Evolutionary conservation across 805 yeast species (phyloP).

Genomic region (Ogataea haglerorum): DNA sequence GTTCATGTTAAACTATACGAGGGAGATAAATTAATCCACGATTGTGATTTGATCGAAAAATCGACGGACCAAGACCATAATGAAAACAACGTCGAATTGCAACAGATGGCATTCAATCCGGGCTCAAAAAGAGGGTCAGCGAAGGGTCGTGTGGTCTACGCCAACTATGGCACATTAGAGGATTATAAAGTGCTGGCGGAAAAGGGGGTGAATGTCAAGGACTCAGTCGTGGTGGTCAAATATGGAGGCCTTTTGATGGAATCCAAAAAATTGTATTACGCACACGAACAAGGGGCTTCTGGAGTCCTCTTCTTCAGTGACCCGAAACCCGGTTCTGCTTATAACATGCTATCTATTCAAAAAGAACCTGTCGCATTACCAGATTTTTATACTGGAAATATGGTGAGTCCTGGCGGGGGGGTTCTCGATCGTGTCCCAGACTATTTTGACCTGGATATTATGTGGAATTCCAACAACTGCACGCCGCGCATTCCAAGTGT

Average conservation of each 20-base stretch:
- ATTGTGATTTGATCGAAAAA: constrained; percentile 24
- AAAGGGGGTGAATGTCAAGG: constrained; percentile 39
- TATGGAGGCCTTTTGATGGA: constrained; percentile 53
- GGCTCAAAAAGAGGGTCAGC: constrained; percentile 59
- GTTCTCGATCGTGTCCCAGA: constrained; percentile 30
- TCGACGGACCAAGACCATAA: constrained; percentile 6
- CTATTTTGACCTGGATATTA: constrained; percentile 36
- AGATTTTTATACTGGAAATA: constrained; percentile 69
- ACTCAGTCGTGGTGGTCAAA: constrained; percentile 55
- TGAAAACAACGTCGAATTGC: constrained; percentile 26
- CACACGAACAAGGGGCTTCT: constrained; percentile 52
- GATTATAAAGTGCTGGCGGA: constrained; percentile 48
- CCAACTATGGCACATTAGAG: constrained; percentile 55
- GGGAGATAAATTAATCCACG: constrained; percentile 13
- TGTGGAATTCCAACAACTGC: constrained; percentile 44
- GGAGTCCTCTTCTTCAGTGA: constrained; percentile 69
- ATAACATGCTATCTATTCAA: constrained; percentile 45
- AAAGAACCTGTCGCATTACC: constrained; percentile 54
- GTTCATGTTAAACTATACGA: constrained; percentile 28
- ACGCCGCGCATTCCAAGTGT: constrained; percentile 73
- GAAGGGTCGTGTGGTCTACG: constrained; percentile 55
- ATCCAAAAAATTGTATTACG: constrained; percentile 50
- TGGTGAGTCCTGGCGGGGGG: constrained; percentile 75
- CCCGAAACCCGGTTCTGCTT: constrained; percentile 28
- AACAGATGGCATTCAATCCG: constrained; percentile 60